phyloP scores from a whole-genome alignment of 768 basidiomycete species.

The Pleurotus giganteus region DNA sequence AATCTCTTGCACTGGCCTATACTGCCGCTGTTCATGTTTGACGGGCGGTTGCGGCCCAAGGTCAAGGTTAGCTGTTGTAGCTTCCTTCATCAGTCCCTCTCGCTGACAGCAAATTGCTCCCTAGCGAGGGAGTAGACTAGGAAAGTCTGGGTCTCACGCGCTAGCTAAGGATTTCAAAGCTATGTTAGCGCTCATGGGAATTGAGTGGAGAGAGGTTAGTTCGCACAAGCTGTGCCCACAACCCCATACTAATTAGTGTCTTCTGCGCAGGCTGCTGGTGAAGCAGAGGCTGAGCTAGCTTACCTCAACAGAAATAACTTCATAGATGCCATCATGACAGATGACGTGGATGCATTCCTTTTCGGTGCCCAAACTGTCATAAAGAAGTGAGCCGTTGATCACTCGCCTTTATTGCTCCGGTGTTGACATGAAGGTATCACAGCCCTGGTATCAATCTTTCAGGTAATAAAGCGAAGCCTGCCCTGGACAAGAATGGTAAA shows the following conservation, averaged over 20 bases:
- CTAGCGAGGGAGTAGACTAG: conserved; percentile 30
- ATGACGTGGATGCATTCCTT: conserved; percentile 45
- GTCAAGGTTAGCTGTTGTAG: conserved; percentile 46
- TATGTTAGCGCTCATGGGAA: conserved; percentile 57
- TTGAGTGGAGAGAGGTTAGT: conserved; percentile 53
- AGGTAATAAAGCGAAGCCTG: conserved; percentile 42
- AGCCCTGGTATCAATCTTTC: conserved; percentile 22
- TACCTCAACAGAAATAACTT: conserved; percentile 32
- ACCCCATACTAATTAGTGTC: conserved; percentile 48
- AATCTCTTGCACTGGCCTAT: conserved; percentile 30
- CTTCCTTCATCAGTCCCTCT: conserved; percentile 19
- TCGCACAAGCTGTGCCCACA: neutral
- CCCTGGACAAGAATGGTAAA: conserved; percentile 39
- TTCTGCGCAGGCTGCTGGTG: conserved; percentile 53
- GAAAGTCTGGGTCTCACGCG: conserved; percentile 44
- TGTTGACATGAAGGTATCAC: conserved; percentile 19
- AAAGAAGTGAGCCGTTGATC: conserved; percentile 15
- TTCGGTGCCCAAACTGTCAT: conserved; percentile 32
- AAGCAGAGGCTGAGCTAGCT: conserved; percentile 37
- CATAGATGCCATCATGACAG: conserved; percentile 47
- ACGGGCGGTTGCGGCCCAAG: conserved; percentile 64
- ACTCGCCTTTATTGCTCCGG: neutral
- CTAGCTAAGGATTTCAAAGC: conserved; percentile 46
- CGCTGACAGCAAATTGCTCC: neutral
- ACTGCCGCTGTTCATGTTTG: conserved; percentile 72